These are phyloP conservation scores for Beauveria medogensis DNA, from an alignment of 2,329 filamentous ascomycete genomes.

Conservation along the genomic window DNA sequence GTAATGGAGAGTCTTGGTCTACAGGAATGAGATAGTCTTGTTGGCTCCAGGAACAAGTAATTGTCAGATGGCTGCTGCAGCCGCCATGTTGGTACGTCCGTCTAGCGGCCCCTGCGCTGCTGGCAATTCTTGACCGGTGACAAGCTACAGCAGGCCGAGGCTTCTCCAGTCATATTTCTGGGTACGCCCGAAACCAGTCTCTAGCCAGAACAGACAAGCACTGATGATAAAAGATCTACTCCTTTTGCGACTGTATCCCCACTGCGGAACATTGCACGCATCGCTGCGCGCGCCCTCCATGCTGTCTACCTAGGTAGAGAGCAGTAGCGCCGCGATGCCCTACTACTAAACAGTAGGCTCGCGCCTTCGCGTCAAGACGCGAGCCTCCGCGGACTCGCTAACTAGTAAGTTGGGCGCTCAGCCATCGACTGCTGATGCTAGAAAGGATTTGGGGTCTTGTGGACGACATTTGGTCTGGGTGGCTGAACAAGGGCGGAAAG, in stretches of 20 bases:
- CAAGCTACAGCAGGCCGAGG: slow-evolving; percentile 5
- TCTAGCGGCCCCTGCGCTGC: not conserved
- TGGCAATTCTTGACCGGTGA: slow-evolving; percentile 4
- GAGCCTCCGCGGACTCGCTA: not conserved
- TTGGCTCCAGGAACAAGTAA: not conserved
- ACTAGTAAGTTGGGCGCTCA: not conserved
- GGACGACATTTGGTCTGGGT: not conserved
- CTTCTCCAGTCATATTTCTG: too few relatives aligned
- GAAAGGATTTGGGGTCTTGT: not conserved
- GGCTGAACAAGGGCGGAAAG: not conserved
- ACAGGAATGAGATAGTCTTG: too few relatives aligned
- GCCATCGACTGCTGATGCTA: not conserved
- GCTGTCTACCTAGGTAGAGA: not conserved
- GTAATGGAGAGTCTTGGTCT: not conserved
- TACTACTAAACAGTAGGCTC: not conserved
- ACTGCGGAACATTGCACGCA: not conserved
- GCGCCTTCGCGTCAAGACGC: not conserved
- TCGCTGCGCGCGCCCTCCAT: not conserved
- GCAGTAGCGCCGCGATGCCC: not conserved
- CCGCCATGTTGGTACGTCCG: not conserved
- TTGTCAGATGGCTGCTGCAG: not conserved
- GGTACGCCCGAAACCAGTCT: too few relatives aligned
- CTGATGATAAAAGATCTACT: not conserved
- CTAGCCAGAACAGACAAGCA: not conserved
- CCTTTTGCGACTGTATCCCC: not conserved